Evolutionary conservation across 306 rosid species (phyloP).

Genomic region (Rosa chinensis): DNA sequence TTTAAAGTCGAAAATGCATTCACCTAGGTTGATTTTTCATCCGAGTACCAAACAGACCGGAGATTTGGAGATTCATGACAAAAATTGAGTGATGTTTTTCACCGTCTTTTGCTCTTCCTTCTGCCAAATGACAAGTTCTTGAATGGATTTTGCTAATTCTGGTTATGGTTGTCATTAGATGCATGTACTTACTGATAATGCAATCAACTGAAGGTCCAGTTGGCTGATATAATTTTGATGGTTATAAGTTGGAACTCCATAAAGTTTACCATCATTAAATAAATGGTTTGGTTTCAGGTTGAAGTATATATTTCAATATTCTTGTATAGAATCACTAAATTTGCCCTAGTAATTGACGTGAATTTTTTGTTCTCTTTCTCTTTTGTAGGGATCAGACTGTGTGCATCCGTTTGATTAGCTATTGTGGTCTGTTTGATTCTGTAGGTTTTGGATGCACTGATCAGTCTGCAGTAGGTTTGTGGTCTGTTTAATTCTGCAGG

Average conservation of each 20-base stretch:
- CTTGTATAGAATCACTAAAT: background rate
- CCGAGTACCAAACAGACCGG: background rate
- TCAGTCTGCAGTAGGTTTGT: too few relatives aligned
- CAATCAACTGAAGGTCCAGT: background rate
- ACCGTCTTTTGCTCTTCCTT: background rate
- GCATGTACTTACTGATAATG: slow-evolving; percentile 6
- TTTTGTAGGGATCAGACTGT: slow-evolving; percentile 84
- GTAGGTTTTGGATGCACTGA: too few relatives aligned
- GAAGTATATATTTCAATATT: background rate
- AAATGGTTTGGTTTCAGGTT: background rate
- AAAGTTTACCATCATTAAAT: background rate
- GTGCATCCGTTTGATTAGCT: slow-evolving; percentile 57
- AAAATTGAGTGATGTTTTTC: background rate
- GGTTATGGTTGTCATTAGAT: background rate
- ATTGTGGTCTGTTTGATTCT: too few relatives aligned
- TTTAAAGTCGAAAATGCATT: background rate
- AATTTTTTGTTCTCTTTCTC: background rate
- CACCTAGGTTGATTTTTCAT: background rate
- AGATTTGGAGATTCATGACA: background rate
- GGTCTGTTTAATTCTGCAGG: too few relatives aligned
- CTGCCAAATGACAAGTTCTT: slow-evolving; percentile 2
- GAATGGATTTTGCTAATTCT: background rate
- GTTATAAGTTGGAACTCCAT: background rate
- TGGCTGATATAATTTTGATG: background rate
- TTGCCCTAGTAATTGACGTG: background rate